Evolutionary conservation across 768 basidiomycete species (phyloP), one percentile per base, ranked within the genome.

Genomic region (Austroboletus festivus): DNA sequence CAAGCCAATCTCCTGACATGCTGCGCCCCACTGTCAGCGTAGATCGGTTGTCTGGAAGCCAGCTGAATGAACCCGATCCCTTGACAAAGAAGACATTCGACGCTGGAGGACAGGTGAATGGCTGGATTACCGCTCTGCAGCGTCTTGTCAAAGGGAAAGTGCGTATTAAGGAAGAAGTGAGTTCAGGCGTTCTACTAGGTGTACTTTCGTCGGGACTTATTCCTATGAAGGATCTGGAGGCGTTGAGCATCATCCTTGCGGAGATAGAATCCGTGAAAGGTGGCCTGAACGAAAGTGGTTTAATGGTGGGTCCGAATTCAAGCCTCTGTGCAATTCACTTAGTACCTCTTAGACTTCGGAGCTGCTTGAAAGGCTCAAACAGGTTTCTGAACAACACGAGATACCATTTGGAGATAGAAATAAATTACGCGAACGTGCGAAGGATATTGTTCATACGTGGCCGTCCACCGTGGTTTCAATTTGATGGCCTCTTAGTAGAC

Each of bases 361-460:
- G 41, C 49, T 67, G 30, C 55, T 40, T 16, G 51, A 56, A 40
- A 52, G 44, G 43, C 9, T 67, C 35, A 49, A 51, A 37, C 65
- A 61, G 44, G 55, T 68, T 34, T 54, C 64, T 12, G 42, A 54
- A 34, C 50, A 68, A 6, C 30, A 54, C 19, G 64, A 64, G 19
- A 67, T 67, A 47, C 65, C 67, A 16, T 68, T 62, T 0, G 60
- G 60, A 22, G 67, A 67, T 43, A 50, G 54, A 22, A 58, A 68
- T 16, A 55, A 50, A 44, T 45, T 67, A 34, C 62, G 62, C 48
- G 42, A 33, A 26, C 62, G 56, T 12, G 64, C 67, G 21, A 40
- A 42, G 10, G 21, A 38, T 10, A 49, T 62, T 11, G 19, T 48
- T 37, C 49, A 35, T 18, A 30, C 53, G 12, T 65, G 56, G 62